phyloP scores from a whole-genome alignment of 306 rosid genomes.

The Citrullus colocynthis region DNA sequence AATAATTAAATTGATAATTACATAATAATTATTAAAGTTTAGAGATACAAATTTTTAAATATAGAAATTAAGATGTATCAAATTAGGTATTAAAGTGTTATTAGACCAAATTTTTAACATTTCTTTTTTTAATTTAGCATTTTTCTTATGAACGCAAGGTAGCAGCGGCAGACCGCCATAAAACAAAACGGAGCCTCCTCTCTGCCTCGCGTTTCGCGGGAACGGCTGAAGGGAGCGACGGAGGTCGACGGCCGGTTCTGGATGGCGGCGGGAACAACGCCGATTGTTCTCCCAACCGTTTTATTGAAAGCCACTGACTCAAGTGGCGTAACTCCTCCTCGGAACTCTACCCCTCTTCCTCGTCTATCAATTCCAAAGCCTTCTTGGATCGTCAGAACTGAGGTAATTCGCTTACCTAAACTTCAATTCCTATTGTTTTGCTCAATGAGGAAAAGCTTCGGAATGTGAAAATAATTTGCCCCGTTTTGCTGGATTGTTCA shows the following conservation, averaged over 20 bases:
- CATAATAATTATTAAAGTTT: too few species aligned
- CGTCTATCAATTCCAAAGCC: slow-evolving; percentile 52
- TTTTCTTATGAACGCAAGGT: too few species aligned
- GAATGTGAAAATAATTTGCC: background rate
- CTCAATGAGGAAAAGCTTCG: background rate
- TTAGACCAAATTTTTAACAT: too few species aligned
- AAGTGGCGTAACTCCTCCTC: slow-evolving; percentile 28
- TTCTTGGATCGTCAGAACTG: slow-evolving; percentile 69
- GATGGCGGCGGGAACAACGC: slow-evolving; percentile 16
- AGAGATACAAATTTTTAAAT: too few species aligned
- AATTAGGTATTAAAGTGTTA: too few species aligned
- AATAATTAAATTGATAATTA: too few species aligned
- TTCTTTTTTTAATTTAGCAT: too few species aligned
- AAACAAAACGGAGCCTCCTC: background rate
- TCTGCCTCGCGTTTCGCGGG: background rate
- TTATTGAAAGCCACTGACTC: slow-evolving; percentile 38
- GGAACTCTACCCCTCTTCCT: slow-evolving; percentile 20
- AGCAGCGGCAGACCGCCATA: background rate
- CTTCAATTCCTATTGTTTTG: background rate
- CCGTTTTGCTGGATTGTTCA: background rate
- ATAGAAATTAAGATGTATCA: too few species aligned
- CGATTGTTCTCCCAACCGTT: slow-evolving; percentile 14
- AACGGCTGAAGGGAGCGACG: background rate
- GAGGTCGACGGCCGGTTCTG: background rate
- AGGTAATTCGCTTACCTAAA: slow-evolving; percentile 23